Evolutionary conservation across 1,284 basidiomycete species (phyloP).

Genomic region (Heterobasidion occidentale): DNA sequence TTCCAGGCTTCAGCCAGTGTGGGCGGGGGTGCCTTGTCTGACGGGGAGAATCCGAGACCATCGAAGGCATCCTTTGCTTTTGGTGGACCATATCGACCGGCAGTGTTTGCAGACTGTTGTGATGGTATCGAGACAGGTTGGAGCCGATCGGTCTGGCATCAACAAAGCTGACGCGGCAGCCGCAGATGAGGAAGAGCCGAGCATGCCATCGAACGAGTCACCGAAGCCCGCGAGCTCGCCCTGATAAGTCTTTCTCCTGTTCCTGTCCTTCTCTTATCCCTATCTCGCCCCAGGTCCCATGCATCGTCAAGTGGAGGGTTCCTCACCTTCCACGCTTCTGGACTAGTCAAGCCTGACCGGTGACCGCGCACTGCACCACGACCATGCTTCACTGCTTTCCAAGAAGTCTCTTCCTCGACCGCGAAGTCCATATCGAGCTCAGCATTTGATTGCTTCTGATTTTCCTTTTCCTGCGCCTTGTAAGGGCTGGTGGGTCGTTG

Average conservation of each 20-base stretch:
- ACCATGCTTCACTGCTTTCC: conserved; percentile 33
- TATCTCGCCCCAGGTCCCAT: conserved; percentile 32
- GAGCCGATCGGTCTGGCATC: background rate
- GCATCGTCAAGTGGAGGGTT: conserved; percentile 28
- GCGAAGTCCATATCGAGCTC: conserved; percentile 20
- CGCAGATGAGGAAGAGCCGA: conserved; percentile 10
- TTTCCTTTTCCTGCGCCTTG: conserved; percentile 27
- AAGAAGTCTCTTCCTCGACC: conserved; percentile 43
- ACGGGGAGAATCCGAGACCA: conserved; percentile 49
- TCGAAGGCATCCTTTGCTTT: conserved; percentile 67
- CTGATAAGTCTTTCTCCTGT: conserved; percentile 19
- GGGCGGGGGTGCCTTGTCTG: conserved; percentile 39
- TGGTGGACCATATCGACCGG: background rate
- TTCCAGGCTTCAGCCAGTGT: conserved; percentile 72
- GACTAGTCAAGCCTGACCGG: conserved; percentile 24
- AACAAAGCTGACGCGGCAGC: conserved; percentile 10
- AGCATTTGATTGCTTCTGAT: conserved; percentile 16
- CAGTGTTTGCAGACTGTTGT: conserved; percentile 2
- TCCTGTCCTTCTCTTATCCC: conserved; percentile 13
- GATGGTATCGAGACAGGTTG: conserved; percentile 6
- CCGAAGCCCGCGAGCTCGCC: conserved; percentile 47
- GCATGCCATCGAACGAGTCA: conserved; percentile 31
- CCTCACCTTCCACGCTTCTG: conserved; percentile 24
- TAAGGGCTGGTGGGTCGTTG: conserved; percentile 32
- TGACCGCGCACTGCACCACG: conserved; percentile 22